These are phyloP conservation scores for Monosporascus sp. DNA, from an alignment of 2,329 filamentous ascomycete genomes.

Conservation along the genomic window DNA sequence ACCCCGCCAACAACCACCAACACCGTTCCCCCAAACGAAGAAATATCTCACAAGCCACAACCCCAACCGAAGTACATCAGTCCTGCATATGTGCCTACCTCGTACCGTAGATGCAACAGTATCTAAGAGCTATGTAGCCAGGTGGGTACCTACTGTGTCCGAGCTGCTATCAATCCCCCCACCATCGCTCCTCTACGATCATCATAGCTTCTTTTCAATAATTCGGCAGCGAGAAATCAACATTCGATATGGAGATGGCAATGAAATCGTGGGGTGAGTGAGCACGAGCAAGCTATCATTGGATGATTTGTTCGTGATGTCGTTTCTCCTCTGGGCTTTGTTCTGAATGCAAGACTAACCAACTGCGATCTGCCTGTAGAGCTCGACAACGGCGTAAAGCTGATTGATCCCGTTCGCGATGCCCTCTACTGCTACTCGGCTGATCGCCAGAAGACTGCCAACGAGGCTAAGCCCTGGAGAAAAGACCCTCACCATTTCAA, in stretches of 20 bases:
- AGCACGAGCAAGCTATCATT: background rate
- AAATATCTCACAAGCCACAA: no score
- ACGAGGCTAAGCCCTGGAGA: slow-evolving; percentile 66
- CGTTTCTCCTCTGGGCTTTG: no score
- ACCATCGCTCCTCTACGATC: background rate
- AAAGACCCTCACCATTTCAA: slow-evolving; percentile 84
- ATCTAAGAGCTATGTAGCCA: slow-evolving; percentile 5
- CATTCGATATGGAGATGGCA: slow-evolving; percentile 46
- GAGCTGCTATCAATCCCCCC: slow-evolving; percentile 1
- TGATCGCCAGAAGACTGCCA: slow-evolving; percentile 61
- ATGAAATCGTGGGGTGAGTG: slow-evolving; percentile 56
- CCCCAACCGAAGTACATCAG: no score
- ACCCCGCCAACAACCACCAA: no score
- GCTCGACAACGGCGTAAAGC: slow-evolving; percentile 77
- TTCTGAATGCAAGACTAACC: background rate
- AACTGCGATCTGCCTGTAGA: slow-evolving; percentile 45
- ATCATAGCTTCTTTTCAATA: no score
- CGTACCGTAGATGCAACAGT: no score
- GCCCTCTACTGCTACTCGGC: slow-evolving; percentile 83
- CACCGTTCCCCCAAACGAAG: no score
- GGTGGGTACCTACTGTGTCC: slow-evolving; percentile 1
- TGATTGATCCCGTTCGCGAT: slow-evolving; percentile 83
- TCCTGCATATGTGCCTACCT: no score
- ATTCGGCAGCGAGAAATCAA: no score
- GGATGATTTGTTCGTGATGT: no score